These are phyloP conservation scores for Hymenoscyphus fructigenus DNA, from an alignment of 2,329 filamentous ascomycete species.

Conservation along the genomic window DNA sequence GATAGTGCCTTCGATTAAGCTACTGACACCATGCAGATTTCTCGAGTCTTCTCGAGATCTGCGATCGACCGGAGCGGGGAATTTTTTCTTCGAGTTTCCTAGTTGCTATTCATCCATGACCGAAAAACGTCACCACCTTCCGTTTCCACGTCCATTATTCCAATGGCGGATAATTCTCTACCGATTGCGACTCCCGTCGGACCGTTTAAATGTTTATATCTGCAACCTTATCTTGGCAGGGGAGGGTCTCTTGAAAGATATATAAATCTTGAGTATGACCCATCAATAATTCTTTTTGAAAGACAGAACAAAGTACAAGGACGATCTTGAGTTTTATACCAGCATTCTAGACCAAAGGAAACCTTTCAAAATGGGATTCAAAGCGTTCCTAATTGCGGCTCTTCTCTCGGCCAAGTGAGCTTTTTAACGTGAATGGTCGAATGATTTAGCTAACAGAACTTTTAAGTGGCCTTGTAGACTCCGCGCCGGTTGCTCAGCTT, in stretches of 20 bases:
- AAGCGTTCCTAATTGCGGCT: background rate
- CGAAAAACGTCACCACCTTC: background rate
- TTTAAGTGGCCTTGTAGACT: background rate
- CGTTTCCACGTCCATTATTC: background rate
- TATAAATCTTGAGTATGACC: background rate
- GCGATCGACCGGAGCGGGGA: background rate
- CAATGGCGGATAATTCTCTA: background rate
- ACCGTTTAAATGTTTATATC: background rate
- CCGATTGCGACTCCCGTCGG: background rate
- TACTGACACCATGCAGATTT: background rate
- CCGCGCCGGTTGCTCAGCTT: background rate
- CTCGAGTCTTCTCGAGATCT: background rate
- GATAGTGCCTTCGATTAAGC: background rate
- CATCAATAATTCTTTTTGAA: background rate
- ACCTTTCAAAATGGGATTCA: background rate
- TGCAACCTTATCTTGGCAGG: background rate
- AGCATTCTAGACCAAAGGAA: background rate
- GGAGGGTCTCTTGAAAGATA: background rate
- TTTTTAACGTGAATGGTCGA: background rate
- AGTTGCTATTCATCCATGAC: background rate
- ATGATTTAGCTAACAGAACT: background rate
- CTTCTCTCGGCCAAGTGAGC: slow-evolving; percentile 3
- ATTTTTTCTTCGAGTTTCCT: background rate
- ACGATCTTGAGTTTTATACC: background rate
- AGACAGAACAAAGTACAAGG: background rate